Conservation (phyloP, 208 protist species). For the Sergeia podlipaevii region DNA sequence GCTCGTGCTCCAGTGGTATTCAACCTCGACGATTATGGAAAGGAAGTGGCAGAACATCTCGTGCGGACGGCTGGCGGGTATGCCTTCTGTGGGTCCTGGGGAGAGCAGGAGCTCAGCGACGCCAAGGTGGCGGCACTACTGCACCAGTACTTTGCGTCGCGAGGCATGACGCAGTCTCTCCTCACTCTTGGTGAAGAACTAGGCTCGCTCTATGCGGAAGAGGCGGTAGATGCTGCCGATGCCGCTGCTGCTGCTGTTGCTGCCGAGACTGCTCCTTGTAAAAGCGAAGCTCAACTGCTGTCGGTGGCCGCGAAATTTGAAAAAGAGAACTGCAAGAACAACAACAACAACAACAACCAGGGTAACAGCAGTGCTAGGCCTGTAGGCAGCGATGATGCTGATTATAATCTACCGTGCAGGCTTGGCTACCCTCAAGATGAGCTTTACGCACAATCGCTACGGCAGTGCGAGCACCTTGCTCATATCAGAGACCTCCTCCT, state of each 20-base stretch:
- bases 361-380: no score
- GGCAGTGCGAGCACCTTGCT: no score
- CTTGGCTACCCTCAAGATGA: no score
- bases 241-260: neutral
- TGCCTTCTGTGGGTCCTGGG: neutral
- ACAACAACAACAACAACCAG: no score
- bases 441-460: no score
- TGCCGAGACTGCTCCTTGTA: neutral
- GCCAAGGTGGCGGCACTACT: conserved; percentile 32
- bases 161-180: conserved; percentile 39
- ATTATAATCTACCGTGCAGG: no score
- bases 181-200: conserved; percentile 38
- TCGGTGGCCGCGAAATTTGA: no score
- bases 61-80: neutral
- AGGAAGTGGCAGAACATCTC: conserved; percentile 13
- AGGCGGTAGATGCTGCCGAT: conserved; percentile 1
- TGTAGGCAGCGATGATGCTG: no score
- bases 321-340: no score
- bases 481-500: no score
- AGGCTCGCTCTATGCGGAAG: conserved; percentile 16
- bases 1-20: conserved; percentile 21
- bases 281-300: no score
- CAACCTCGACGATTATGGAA: conserved; percentile 22
- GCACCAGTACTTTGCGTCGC: conserved; percentile 40
- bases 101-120: conserved; percentile 19